Base-by-base conservation (phyloP, 2,329 filamentous ascomycete species). In the Cladorrhinum sp. region DNA sequence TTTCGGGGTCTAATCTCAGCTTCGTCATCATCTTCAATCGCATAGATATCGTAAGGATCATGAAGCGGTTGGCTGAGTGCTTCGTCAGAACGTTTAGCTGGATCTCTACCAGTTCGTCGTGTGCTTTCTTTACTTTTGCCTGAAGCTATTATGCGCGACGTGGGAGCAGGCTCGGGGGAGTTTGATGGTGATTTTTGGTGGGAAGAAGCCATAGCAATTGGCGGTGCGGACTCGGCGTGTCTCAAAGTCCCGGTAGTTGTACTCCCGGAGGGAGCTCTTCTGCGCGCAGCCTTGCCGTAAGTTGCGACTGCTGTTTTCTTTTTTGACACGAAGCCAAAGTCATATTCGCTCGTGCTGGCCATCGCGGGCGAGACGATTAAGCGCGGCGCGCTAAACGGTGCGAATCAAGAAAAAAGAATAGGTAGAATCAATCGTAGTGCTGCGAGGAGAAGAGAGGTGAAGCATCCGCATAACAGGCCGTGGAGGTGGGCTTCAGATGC, bases 231-330 rank as follows among this genome's bases (percentile, higher is more conserved):
- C 49, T 63, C 62, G 16, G 62, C 58, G 24, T 63, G 60, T 55
- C 58, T 58, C 7, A 64, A 54, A 13, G 50, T 57, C 16, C 58
- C 52, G 24, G 59, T 58, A 9, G 59, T 57, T 20, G 58, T 59
- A 8, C 58, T 57, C 1, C 61, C 59, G 2, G 64, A 41, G 20
- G 64, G 64, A 18, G 61, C 32, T 36, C 65, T 67, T 50, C 67
- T 64, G 24, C 67, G 69, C 16, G 66, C 61, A 24, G 66, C 58
- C 56, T 68, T 72, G 41, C 72, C 71, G 50, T 73, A 73, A n/a
- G 71, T 69, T 5, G 67, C 65, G 24, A 68, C 57, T 57, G 52
- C 22, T 18, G 13, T 45, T n/a, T 69, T 71, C 61, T 69, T 72
- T 54, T 70, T 70, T 50, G 70, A 62, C 8, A 65, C 65, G 50